A percentile compares a stretch with the other conserved stretches of the same genome.
Conservation (phyloP, 2,329 filamentous ascomycete species). For the Arthrobotrys iridis region DNA sequence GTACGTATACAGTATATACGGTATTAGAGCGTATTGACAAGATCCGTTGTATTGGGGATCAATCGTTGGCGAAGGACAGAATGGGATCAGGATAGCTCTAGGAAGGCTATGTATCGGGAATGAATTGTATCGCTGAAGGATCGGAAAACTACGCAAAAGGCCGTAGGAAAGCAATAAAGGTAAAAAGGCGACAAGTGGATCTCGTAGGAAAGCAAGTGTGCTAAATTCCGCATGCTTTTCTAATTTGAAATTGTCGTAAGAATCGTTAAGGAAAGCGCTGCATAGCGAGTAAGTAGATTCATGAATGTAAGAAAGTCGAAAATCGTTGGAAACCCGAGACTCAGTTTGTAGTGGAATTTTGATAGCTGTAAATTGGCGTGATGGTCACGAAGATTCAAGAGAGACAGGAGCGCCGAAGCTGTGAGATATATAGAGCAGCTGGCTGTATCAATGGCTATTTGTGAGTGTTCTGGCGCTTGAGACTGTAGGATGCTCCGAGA, state of each 20-base stretch:
- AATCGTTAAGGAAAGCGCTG: conserved; percentile 12
- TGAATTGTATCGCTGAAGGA: background rate
- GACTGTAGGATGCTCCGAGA: conserved; percentile 38
- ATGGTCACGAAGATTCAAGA: too few relatives aligned
- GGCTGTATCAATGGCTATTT: background rate
- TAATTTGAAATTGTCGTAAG: conserved; percentile 40
- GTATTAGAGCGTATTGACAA: conserved; percentile 1
- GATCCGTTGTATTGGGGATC: background rate
- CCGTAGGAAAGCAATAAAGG: conserved; percentile 1
- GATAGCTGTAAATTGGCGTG: too few relatives aligned
- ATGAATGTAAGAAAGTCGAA: conserved; percentile 16
- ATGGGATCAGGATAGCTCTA: background rate
- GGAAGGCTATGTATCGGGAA: conserved; percentile 36
- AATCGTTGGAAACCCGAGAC: background rate
- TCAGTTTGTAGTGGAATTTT: too few relatives aligned
- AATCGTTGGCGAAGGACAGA: background rate
- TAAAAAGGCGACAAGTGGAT: conserved; percentile 27
- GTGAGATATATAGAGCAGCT: background rate
- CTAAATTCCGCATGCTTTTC: conserved; percentile 23
- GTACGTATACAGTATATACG: conserved; percentile 30
- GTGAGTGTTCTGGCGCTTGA: conserved; percentile 41
- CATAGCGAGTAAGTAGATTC: conserved; percentile 13
- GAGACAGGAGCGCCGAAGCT: too few relatives aligned
- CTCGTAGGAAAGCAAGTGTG: conserved; percentile 35
- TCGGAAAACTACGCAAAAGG: conserved; percentile 9